Conservation (phyloP, 2,329 filamentous ascomycete genomes). For the Dissoconium aciculare region DNA sequence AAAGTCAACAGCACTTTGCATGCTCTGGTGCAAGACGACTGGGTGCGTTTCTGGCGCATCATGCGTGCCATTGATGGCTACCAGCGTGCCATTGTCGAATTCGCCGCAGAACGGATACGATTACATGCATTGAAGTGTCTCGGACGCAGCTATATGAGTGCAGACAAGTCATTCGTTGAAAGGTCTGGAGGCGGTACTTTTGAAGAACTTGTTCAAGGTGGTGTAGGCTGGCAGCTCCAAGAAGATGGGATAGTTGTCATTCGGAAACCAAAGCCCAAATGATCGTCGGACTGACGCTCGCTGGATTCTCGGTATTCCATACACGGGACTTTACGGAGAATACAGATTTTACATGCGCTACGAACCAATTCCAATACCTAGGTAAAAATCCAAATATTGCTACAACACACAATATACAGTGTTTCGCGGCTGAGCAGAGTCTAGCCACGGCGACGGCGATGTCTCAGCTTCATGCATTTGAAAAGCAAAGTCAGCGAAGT, state of each 20-base stretch:
- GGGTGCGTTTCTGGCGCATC: conserved; percentile 59
- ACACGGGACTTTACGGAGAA: too few relatives aligned
- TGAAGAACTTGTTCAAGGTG: conserved; percentile 53
- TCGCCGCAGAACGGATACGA: conserved; percentile 59
- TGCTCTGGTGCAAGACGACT: conserved; percentile 68
- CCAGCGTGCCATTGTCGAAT: conserved; percentile 64
- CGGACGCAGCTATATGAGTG: conserved; percentile 62
- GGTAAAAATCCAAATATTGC: too few relatives aligned
- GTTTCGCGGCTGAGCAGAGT: too few relatives aligned
- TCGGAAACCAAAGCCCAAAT: conserved; percentile 40
- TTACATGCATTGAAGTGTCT: conserved; percentile 74
- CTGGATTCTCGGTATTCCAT: too few relatives aligned
- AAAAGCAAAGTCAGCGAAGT: too few relatives aligned
- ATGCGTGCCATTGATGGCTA: conserved; percentile 65
- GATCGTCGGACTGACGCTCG: too few relatives aligned
- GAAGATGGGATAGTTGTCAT: conserved; percentile 56
- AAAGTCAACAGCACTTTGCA: conserved; percentile 53
- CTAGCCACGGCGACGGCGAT: too few relatives aligned
- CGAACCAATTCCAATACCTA: too few relatives aligned
- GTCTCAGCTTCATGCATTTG: too few relatives aligned
- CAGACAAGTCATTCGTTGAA: conserved; percentile 56
- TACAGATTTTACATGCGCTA: too few relatives aligned
- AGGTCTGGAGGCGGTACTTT: conserved; percentile 53
- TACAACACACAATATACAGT: too few relatives aligned
- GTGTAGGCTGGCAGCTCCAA: conserved; percentile 74